Percentiles rank a stretch among this genome's conserved stretches.
These are phyloP conservation scores for Diospyros lotus DNA, from an alignment of 148 eudicot genomes.

Conservation along the genomic window DNA sequence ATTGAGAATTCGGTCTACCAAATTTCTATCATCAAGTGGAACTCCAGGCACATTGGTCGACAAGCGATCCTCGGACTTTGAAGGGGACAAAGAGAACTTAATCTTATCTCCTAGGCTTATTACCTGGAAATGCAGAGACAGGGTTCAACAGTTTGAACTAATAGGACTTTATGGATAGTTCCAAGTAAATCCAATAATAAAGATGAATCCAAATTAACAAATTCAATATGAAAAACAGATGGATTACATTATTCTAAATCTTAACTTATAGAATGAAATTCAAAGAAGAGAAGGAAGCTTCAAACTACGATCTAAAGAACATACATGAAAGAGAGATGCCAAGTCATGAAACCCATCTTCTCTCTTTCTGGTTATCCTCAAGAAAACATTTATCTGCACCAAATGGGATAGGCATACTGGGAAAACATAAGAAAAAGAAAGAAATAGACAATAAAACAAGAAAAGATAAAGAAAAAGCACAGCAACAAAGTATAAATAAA, in stretches of 20 bases:
- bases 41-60: conserved; percentile 89
- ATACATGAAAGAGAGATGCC: conserved; percentile 97
- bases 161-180: neutral
- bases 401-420: neutral
- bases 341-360: conserved; percentile 96
- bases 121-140: conserved; percentile 37
- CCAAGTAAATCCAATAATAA: neutral
- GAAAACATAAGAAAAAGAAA: neutral
- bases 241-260: neutral
- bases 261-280: neutral
- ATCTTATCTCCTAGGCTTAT: conserved; percentile 93
- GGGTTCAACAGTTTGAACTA: conserved; percentile 2
- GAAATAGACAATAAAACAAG: neutral
- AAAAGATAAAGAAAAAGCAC: neutral
- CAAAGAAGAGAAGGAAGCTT: neutral
- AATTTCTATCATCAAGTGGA: conserved; percentile 83
- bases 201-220: neutral
- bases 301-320: conserved; percentile 15
- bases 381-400: conserved; percentile 83
- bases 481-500: neutral
- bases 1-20: conserved; percentile 45
- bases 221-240: neutral
- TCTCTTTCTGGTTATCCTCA: conserved; percentile 90
- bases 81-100: conserved; percentile 88
- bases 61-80: conserved; percentile 72